Evolutionary conservation across 208 protist genomes (phyloP).

Genomic region (Trichomonas tenax): DNA sequence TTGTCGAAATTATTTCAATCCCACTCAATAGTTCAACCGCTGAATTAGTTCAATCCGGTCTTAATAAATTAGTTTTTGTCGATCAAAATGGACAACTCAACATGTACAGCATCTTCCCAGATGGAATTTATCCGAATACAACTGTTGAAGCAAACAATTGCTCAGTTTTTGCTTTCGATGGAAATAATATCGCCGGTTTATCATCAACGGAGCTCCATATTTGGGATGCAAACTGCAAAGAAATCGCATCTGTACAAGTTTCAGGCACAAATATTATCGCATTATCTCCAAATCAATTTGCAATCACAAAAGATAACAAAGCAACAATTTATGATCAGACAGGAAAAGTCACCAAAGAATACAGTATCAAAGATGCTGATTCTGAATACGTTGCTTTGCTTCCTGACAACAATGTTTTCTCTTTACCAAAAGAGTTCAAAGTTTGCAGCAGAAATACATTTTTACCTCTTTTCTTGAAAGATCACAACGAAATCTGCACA

Average conservation of each 20-base stretch:
- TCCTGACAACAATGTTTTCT: not conserved
- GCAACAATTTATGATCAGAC: not conserved
- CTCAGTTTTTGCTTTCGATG: not conserved
- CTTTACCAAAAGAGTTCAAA: not conserved
- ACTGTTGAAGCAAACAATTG: not conserved
- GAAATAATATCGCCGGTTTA: not conserved
- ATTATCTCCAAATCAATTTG: not conserved
- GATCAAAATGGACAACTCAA: not conserved
- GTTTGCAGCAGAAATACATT: not conserved
- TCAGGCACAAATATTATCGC: not conserved
- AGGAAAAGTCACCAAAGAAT: not conserved
- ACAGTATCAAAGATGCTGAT: not conserved
- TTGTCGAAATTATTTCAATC: not conserved
- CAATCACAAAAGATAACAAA: not conserved
- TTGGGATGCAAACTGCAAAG: not conserved
- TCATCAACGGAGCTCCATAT: not conserved
- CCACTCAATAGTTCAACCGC: not conserved
- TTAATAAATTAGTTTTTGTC: not conserved
- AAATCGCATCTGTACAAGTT: not conserved
- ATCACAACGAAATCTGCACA: not conserved
- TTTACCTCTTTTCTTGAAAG: not conserved
- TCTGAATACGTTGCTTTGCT: not conserved
- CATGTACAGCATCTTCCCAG: not conserved
- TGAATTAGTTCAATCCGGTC: not conserved
- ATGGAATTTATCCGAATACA: not conserved